These are phyloP conservation scores for Termitomyces sp. DNA, from an alignment of 768 basidiomycete genomes.

Conservation along the genomic window DNA sequence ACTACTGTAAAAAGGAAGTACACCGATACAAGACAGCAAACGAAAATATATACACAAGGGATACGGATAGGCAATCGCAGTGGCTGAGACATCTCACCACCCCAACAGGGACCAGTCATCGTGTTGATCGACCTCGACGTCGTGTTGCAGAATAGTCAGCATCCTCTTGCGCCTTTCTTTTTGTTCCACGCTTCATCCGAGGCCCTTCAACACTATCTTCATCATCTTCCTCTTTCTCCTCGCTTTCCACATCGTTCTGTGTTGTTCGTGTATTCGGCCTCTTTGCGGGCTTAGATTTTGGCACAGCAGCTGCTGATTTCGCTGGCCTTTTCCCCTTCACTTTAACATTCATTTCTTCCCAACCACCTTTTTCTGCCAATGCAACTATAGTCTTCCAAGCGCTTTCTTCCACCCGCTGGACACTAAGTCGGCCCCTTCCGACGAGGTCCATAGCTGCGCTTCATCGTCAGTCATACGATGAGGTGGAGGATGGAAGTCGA, in stretches of 20 bases:
- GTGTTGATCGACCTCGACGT: conserved; percentile 4
- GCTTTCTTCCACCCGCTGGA: conserved; percentile 67
- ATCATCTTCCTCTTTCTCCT: conserved; percentile 15
- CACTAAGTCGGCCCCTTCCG: conserved; percentile 77
- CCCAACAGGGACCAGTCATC: not conserved
- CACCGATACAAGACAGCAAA: not conserved
- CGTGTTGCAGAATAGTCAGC: not conserved
- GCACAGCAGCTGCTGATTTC: conserved; percentile 13
- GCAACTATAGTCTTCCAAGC: conserved; percentile 59
- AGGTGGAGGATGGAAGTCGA: conserved; percentile 17
- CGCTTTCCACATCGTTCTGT: conserved; percentile 9
- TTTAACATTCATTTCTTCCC: conserved; percentile 50
- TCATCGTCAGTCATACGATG: not conserved
- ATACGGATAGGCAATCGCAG: not conserved
- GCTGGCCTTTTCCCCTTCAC: conserved; percentile 18
- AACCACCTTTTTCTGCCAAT: conserved; percentile 73
- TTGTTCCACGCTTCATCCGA: conserved; percentile 11
- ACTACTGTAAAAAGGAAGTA: no score
- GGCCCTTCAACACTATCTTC: conserved; percentile 7
- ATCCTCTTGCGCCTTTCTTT: conserved; percentile 7
- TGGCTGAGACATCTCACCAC: not conserved
- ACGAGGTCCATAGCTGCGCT: conserved; percentile 72
- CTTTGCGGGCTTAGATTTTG: conserved; percentile 14
- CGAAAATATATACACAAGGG: not conserved
- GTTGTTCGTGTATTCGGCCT: conserved; percentile 12